Evolutionary conservation across 176 grass and related monocot genomes (phyloP).

Genomic region (Microstegium vimineum): DNA sequence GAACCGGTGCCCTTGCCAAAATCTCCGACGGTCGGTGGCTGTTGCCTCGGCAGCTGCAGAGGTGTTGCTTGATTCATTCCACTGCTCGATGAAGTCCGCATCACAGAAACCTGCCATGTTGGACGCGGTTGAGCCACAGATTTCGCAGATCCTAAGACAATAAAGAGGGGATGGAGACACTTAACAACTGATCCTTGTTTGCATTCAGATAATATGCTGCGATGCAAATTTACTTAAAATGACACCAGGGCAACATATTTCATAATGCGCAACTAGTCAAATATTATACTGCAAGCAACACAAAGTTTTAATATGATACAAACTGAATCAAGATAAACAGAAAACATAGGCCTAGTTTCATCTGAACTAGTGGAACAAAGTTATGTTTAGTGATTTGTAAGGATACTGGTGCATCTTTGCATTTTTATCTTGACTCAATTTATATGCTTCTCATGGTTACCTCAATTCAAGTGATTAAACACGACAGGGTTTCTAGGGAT

Average conservation of each 20-base stretch:
- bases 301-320: neutral
- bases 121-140: conserved; percentile 74
- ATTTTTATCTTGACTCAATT: neutral
- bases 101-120: conserved; percentile 83
- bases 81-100: conserved; percentile 69
- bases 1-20: conserved; percentile 93
- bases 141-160: conserved; percentile 73
- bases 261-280: neutral
- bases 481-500: neutral
- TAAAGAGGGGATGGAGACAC: neutral
- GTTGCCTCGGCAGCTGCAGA: neutral
- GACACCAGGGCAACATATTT: neutral
- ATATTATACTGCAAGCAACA: neutral
- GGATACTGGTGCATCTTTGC: neutral
- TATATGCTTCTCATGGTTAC: neutral
- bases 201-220: neutral
- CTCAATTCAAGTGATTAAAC: conserved; percentile 5
- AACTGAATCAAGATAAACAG: neutral
- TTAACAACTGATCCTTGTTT: neutral
- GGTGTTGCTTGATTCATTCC: conserved; percentile 62
- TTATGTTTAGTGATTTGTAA: neutral
- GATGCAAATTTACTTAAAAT: neutral
- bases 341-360: neutral
- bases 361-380: neutral
- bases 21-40: conserved; percentile 52